Percentiles rank a stretch among this genome's conserved stretches.
Conservation (phyloP, 176 grass and related monocot genomes). For the Pharus latifolius region DNA sequence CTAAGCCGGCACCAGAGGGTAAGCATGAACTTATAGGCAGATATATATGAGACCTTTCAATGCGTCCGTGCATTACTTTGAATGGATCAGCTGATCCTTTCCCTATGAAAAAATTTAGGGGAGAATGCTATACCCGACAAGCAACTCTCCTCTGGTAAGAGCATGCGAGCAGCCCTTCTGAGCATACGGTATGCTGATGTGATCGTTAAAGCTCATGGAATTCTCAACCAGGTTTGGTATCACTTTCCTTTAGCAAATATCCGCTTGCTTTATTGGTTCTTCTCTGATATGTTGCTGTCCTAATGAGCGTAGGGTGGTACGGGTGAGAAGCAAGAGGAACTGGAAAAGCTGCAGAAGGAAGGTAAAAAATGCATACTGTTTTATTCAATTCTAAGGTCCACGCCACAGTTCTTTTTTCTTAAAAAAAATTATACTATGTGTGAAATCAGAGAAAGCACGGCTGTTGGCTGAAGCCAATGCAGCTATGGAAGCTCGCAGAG, state of each 20-base stretch:
- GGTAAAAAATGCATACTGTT: constrained; percentile 36
- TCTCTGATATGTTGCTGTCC: not conserved
- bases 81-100: constrained; percentile 61
- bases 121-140: constrained; percentile 51
- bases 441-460: constrained; percentile 62
- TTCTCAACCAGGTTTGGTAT: constrained; percentile 58
- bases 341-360: constrained; percentile 89
- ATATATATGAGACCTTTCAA: constrained; percentile 29
- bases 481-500: constrained; percentile 82
- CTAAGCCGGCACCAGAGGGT: constrained; percentile 65
- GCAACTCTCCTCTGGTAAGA: constrained; percentile 70
- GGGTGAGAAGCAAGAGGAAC: constrained; percentile 75
- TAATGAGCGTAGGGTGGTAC: constrained; percentile 48
- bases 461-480: constrained; percentile 88
- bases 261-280: not conserved
- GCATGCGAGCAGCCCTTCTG: constrained; percentile 69
- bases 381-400: not conserved
- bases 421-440: not conserved
- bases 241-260: not conserved
- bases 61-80: constrained; percentile 31
- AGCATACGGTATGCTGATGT: constrained; percentile 77
- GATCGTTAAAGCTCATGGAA: constrained; percentile 78
- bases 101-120: constrained; percentile 61
- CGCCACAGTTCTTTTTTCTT: not conserved
- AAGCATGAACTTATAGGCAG: constrained; percentile 68